These are phyloP conservation scores for Strigomonas culicis DNA, from an alignment of 208 protist genomes.

Conservation along the genomic window DNA sequence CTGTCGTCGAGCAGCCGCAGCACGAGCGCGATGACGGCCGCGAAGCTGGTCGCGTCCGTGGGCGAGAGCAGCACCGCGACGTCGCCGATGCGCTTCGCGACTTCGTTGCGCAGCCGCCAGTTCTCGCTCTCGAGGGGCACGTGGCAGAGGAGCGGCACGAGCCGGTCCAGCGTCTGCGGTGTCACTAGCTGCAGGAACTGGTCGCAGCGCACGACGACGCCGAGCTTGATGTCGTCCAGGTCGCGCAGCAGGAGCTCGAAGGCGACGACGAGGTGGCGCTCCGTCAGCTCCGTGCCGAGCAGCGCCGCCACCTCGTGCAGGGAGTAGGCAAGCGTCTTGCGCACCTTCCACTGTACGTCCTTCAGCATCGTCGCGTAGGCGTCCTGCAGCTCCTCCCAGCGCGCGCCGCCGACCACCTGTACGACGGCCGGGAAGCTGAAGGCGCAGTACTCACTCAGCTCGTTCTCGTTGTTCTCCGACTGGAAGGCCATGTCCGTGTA, in stretches of 20 bases:
- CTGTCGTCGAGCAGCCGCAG: conserved; percentile 86
- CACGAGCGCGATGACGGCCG: conserved; percentile 65
- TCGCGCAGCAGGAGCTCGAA: conserved; percentile 95
- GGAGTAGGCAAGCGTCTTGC: conserved; percentile 92
- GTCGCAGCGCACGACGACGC: conserved; percentile 82
- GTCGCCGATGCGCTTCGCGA: conserved; percentile 82
- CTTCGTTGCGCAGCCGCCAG: conserved; percentile 92
- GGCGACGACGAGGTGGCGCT: conserved; percentile 76
- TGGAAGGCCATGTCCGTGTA: conserved; percentile 93
- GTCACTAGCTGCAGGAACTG: conserved; percentile 77
- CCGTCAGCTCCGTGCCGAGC: conserved; percentile 85
- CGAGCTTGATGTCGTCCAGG: conserved; percentile 95
- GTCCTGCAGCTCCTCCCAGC: conserved; percentile 89
- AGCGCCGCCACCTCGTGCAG: conserved; percentile 94
- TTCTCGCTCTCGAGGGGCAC: conserved; percentile 91
- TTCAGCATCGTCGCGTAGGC: conserved; percentile 93
- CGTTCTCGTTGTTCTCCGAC: conserved; percentile 81
- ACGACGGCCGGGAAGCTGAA: conserved; percentile 94
- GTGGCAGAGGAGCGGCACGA: conserved; percentile 72
- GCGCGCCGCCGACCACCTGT: conserved; percentile 69
- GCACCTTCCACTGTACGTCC: conserved; percentile 95
- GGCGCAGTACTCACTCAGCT: conserved; percentile 91
- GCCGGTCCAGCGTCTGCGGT: conserved; percentile 43
- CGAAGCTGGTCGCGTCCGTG: conserved; percentile 23
- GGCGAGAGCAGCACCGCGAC: conserved; percentile 74